Base-by-base conservation (phyloP, 345 rosid genomes). In the Salix caprea region DNA sequence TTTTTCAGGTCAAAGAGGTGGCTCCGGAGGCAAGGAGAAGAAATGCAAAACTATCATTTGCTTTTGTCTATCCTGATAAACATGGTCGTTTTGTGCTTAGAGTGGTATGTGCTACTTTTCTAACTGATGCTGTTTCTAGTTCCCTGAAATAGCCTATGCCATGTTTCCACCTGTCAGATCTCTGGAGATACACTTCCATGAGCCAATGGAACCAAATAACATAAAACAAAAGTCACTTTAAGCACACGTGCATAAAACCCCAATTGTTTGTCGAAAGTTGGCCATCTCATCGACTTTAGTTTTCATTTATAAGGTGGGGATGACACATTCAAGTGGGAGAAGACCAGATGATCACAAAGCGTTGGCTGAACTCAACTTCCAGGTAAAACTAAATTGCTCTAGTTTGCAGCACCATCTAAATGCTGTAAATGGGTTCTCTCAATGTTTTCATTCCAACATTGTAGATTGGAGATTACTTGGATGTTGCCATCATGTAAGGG, bases 31-130 rank as follows among this genome's bases (percentile, higher is more conserved):
- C 99, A 77, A 93, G 97, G 84, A 91, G 93, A 86, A 89, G 90
- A 82, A 88, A 87, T 82, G 97, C 93, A 19, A 89, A 87, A 75
- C 79, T 95, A 42, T 91, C 97, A 3, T 95, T 95, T 84, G 97
- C 97, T 34, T 90, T 95, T 81, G 99, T 93, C n/a, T 95, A 91
- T 90, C 97, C 97, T 4, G 93, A 89, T 85, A 89, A 86, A 73
- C 80, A 82, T 34, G 99, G 99, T 24, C 94, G 92, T 78, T 91
- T 88, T 79, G 81, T 86, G 71, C 84, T 91, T 70, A 88, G 88
- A 86, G 89, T 86, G 90, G 99, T 91, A 76, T 76, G 42, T 69
- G 16, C 14, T 68, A 3, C 13, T 28, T 18, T 19, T 26, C 23
- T 39, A 4, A 11, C 11, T 21, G 23, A 21, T 0, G 44, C 44